Evolutionary conservation across 345 rosid species (phyloP), one percentile per base, ranked within the genome.

Genomic region (Moricandia moricandioides): DNA sequence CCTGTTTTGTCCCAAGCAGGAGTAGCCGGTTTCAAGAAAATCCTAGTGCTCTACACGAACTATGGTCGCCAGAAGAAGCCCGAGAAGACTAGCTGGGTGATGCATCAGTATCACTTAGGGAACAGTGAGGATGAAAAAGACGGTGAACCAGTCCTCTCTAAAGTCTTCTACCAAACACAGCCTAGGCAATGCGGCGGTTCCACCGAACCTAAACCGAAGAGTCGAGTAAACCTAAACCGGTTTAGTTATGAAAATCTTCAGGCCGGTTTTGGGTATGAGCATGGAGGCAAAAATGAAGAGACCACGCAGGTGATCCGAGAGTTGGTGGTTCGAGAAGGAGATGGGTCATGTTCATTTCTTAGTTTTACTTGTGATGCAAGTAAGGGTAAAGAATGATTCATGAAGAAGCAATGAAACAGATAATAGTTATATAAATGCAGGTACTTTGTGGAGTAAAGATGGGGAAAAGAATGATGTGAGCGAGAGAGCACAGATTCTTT

Each of bases 141-240:
- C 29, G 97, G 98, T 4, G 98, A 93, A 60, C 73, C 89, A 0
- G 98, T 88, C 4, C 81, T 75, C 21, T 92, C 98, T 0, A 92
- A 92, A 81, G 90, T 92, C 12, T 92, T 92, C 85, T 90, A 85
- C 83, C 96, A 92, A 83, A 92, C 98, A 51, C 96, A 90, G 62
- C 96, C 98, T 51, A 86, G 94, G 64, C 94, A 88, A 76, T 83
- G 92, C 26, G 86, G 82, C 12, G 57, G 64, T 24, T 43, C 74
- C 4, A 68, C 10, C 0, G 76, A 71, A 37, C 8, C 77, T 37
- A 78, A 78, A 78, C 61, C 58, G 0, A 78, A 78, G 59, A 71
- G 27, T 51, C 67, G 27, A 1, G 63, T 72, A 27, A 66, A 66
- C 64, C 35, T 71, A 51, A 72, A 78, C 49, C 69, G 72, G 64